Conservation (phyloP, 2,329 filamentous ascomycete genomes). For the Fonsecaea nubica region DNA sequence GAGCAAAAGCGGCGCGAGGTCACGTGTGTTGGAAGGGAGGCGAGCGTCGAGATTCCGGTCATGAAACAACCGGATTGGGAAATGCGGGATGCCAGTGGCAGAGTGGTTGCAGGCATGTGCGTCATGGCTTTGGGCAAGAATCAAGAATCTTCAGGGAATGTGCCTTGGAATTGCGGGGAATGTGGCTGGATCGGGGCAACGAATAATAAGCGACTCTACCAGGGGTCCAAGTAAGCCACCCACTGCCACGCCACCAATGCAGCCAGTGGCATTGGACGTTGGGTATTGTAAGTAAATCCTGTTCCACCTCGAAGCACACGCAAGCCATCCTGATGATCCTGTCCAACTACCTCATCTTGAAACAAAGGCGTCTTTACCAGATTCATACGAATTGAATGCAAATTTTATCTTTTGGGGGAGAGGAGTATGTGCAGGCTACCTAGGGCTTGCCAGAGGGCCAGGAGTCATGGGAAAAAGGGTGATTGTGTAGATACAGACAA, state of each 20-base stretch:
- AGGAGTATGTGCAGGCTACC: conserved; percentile 40
- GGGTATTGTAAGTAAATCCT: neutral
- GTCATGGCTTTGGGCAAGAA: conserved; percentile 1
- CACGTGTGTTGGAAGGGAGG: neutral
- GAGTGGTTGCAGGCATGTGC: conserved; percentile 1
- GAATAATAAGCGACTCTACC: too few relatives aligned
- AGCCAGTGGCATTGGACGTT: conserved; percentile 6
- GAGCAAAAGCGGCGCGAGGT: neutral
- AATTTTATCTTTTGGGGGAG: conserved; percentile 20
- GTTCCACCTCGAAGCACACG: conserved; percentile 5
- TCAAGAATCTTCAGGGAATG: neutral
- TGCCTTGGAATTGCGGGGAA: conserved; percentile 14
- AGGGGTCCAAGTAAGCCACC: too few relatives aligned
- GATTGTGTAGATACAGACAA: conserved; percentile 28
- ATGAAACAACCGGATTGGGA: neutral
- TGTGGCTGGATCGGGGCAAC: conserved; percentile 5
- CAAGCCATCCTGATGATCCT: neutral
- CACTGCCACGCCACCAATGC: neutral
- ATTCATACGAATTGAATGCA: neutral
- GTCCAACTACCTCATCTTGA: neutral
- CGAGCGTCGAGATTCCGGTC: neutral
- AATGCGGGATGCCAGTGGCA: neutral
- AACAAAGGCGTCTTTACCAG: neutral
- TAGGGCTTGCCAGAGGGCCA: conserved; percentile 9
- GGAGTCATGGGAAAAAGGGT: conserved; percentile 1